Evolutionary conservation across 2,329 filamentous ascomycete species (phyloP).

Genomic region (Alternaria solani): DNA sequence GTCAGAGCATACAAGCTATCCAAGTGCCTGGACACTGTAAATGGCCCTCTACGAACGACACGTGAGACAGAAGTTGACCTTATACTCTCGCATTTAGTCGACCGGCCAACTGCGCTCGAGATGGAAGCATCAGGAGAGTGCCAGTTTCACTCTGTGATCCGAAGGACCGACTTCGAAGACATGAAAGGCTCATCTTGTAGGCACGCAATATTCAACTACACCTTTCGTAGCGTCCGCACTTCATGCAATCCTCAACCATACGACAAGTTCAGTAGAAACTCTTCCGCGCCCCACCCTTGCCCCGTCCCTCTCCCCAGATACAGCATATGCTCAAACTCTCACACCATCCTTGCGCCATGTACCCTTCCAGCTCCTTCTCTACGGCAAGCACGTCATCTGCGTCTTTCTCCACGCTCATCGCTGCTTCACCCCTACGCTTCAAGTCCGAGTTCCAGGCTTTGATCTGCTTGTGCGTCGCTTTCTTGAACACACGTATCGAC

Average conservation of each 20-base stretch:
- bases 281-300: conserved; percentile 32
- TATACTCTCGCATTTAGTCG: not conserved
- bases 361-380: conserved; percentile 43
- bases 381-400: conserved; percentile 33
- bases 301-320: conserved; percentile 66
- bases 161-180: not conserved
- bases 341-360: conserved; percentile 86
- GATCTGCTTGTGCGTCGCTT: conserved; percentile 41
- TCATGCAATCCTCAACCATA: not conserved
- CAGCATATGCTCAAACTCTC: conserved; percentile 87
- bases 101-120: not conserved
- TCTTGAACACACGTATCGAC: conserved; percentile 30
- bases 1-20: not conserved
- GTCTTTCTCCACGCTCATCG: conserved; percentile 15
- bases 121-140: not conserved
- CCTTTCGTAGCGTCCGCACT: not conserved
- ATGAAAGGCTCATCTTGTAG: not conserved
- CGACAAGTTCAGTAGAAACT: not conserved
- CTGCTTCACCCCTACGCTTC: conserved; percentile 23
- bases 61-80: not conserved
- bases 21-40: not conserved
- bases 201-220: not conserved
- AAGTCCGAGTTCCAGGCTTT: conserved; percentile 39
- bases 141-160: not conserved
- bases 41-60: not conserved